phyloP scores from a whole-genome alignment of 495 filamentous ascomycete genomes.

The Rostrohypoxylon terebratum region DNA sequence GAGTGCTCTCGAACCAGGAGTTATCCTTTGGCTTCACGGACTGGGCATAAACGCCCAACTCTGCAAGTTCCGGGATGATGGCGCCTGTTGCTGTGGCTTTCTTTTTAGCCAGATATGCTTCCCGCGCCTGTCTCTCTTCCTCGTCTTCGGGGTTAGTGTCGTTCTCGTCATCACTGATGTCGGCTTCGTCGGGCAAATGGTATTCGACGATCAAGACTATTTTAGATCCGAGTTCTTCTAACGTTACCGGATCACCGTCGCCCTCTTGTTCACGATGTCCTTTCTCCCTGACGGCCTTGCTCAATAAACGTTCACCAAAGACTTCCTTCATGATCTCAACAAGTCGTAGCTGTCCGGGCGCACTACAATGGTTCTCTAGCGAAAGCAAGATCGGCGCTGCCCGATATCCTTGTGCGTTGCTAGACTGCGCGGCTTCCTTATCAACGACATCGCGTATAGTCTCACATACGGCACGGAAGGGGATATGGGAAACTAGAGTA shows the following conservation, averaged over 20 bases:
- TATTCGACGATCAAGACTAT: constrained; percentile 68
- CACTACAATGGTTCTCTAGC: constrained; percentile 65
- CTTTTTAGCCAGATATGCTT: constrained; percentile 57
- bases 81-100: constrained; percentile 48
- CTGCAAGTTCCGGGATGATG: constrained; percentile 66
- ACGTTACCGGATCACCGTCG: constrained; percentile 54
- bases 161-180: constrained; percentile 42
- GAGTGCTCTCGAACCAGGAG: constrained; percentile 59
- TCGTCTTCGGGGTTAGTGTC: constrained; percentile 50
- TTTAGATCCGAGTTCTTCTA: constrained; percentile 62
- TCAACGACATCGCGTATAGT: constrained; percentile 63
- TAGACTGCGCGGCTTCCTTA: constrained; percentile 52
- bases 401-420: constrained; percentile 47
- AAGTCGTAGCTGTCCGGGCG: constrained; percentile 60
- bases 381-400: constrained; percentile 65
- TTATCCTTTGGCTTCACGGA: constrained; percentile 66
- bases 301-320: constrained; percentile 63
- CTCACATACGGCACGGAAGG: constrained; percentile 65
- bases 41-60: constrained; percentile 67
- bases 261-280: constrained; percentile 57
- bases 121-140: constrained; percentile 54
- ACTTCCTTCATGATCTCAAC: constrained; percentile 66
- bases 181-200: constrained; percentile 61
- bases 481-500: constrained; percentile 66
- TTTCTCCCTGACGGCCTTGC: constrained; percentile 57